phyloP scores from a whole-genome alignment of 768 basidiomycete genomes.

The Lepiota subincarnata region DNA sequence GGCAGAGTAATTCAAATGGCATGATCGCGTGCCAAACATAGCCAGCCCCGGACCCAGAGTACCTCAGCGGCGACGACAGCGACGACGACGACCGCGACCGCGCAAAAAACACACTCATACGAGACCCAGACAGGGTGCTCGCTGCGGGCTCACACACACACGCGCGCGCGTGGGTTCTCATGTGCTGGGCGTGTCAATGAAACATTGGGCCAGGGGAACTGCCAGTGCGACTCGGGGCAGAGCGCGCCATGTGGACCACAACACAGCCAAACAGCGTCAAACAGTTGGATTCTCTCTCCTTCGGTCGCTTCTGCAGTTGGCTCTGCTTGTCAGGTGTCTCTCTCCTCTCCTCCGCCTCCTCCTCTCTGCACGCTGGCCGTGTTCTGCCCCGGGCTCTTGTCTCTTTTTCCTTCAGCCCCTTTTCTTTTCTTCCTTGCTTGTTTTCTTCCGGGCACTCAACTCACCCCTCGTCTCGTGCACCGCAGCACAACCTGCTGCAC shows the following conservation, averaged over 20 bases:
- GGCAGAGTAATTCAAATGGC: constrained; percentile 4
- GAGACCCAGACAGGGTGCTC: too few species aligned
- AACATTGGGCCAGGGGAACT: too few species aligned
- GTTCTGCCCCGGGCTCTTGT: constrained; percentile 8
- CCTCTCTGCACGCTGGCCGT: constrained; percentile 42
- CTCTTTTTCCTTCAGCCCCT: not conserved
- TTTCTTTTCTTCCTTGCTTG: not conserved
- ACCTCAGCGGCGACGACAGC: not conserved
- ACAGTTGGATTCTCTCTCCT: not conserved
- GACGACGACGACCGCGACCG: too few species aligned
- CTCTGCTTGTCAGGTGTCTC: too few species aligned
- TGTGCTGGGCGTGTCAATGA: too few species aligned
- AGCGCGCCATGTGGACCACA: not conserved
- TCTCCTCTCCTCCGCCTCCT: constrained; percentile 21
- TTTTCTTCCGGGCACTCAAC: not conserved
- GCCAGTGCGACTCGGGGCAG: too few species aligned
- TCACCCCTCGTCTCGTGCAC: not conserved
- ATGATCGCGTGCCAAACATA: not conserved
- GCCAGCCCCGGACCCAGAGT: not conserved
- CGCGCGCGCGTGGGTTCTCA: too few species aligned
- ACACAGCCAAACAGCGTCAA: not conserved
- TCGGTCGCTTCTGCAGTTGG: constrained; percentile 17
- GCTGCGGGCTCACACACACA: too few species aligned
- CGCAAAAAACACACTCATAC: too few species aligned
- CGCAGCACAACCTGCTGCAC: constrained; percentile 8